Percentiles rank a stretch among this genome's conserved stretches.
phyloP scores from a whole-genome alignment of 2,329 filamentous ascomycete genomes.

The Periconia macrospinosa region DNA sequence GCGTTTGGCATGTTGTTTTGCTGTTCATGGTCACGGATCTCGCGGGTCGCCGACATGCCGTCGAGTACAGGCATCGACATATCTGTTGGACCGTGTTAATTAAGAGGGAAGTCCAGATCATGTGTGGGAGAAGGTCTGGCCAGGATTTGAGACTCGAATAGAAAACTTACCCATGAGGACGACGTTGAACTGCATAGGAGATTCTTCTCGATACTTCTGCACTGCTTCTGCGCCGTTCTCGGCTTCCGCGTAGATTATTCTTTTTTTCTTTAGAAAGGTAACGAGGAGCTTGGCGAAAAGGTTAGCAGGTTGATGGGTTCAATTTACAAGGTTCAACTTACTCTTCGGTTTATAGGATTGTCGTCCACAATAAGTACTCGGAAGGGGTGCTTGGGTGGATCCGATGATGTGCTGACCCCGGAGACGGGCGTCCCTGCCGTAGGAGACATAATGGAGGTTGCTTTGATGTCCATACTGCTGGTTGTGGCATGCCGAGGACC shows the following conservation, averaged over 20 bases:
- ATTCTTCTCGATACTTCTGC: slow-evolving; percentile 21
- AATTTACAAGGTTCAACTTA: slow-evolving; percentile 21
- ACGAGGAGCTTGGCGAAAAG: slow-evolving; percentile 25
- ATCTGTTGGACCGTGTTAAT: slow-evolving; percentile 16
- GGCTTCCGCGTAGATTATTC: slow-evolving; percentile 25
- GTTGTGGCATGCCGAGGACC: background rate
- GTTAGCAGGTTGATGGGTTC: slow-evolving; percentile 4
- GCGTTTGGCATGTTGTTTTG: slow-evolving; percentile 10
- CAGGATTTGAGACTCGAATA: too few species aligned
- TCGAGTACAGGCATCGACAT: slow-evolving; percentile 44
- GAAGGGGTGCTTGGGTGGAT: background rate
- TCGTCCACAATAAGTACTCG: slow-evolving; percentile 43
- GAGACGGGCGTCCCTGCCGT: too few species aligned
- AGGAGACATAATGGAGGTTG: background rate
- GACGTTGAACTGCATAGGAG: slow-evolving; percentile 16
- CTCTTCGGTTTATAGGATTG: slow-evolving; percentile 43
- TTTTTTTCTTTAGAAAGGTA: slow-evolving; percentile 33
- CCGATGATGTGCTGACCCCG: background rate
- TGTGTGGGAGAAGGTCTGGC: too few species aligned
- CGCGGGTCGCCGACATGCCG: slow-evolving; percentile 36
- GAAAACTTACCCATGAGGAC: slow-evolving; percentile 35
- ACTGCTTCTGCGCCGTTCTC: slow-evolving; percentile 39
- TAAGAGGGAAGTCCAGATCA: too few species aligned
- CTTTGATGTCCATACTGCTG: background rate
- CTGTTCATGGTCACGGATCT: slow-evolving; percentile 35